These are phyloP conservation scores for Eragrostis curvula DNA, from an alignment of 176 grass and related monocot genomes.

Conservation along the genomic window DNA sequence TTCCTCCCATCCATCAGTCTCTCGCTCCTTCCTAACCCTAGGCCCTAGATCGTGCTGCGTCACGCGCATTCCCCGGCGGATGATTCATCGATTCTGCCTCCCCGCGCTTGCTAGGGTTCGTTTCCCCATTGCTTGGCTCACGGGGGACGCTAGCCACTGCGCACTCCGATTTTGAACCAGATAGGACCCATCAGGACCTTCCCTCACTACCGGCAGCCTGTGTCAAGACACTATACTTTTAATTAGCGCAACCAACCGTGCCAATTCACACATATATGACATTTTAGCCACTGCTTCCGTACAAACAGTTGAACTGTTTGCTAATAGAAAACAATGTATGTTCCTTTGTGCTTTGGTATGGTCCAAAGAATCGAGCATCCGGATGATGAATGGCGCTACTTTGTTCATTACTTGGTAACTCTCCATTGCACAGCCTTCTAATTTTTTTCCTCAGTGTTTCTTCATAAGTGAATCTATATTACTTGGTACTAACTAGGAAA, in stretches of 20 bases:
- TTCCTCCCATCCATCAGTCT: not conserved
- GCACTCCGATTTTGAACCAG: not conserved
- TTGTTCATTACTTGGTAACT: conserved; percentile 94
- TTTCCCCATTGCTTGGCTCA: not conserved
- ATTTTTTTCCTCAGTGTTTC: not conserved
- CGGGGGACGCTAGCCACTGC: not conserved
- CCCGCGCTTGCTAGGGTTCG: not conserved
- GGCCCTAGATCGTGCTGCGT: not conserved
- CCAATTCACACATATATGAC: too few relatives aligned
- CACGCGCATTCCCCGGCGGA: too few relatives aligned
- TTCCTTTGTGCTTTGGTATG: conserved; percentile 38
- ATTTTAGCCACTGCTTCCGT: not conserved
- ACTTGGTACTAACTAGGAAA: not conserved
- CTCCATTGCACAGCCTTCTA: not conserved
- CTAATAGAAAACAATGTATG: conserved; percentile 13
- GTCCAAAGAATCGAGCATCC: conserved; percentile 84
- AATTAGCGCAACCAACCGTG: not conserved
- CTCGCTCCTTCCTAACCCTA: not conserved
- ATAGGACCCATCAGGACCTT: too few relatives aligned
- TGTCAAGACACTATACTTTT: not conserved
- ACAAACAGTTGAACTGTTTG: conserved; percentile 28
- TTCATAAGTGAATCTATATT: not conserved
- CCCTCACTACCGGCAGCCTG: not conserved
- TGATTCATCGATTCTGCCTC: not conserved
- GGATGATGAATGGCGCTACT: conserved; percentile 78